phyloP scores from a whole-genome alignment of 257 asterid species.

The Solanum verrucosum region DNA sequence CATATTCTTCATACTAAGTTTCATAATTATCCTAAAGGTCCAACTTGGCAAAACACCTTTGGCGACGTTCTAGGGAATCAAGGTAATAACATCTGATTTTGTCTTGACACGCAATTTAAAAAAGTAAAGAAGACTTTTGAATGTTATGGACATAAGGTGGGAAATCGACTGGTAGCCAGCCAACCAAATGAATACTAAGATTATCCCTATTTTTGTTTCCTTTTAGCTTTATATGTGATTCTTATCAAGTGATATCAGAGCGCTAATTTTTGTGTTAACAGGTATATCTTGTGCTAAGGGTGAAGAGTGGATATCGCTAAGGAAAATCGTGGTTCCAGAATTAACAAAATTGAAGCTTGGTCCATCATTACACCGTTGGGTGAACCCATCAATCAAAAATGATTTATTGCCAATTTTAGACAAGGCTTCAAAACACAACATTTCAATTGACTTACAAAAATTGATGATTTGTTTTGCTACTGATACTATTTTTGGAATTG shows the following conservation, averaged over 20 bases:
- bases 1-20: neutral
- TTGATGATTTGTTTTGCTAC: neutral
- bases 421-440: neutral
- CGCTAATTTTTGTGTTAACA: neutral
- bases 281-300: neutral
- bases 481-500: conserved; percentile 4
- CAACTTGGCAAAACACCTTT: conserved; percentile 1
- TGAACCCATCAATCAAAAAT: neutral
- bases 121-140: too few species aligned
- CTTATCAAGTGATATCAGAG: neutral
- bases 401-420: neutral
- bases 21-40: conserved; percentile 3
- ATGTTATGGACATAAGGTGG: too few species aligned
- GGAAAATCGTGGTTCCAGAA: neutral
- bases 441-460: neutral
- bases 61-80: neutral
- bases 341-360: neutral
- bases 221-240: neutral
- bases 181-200: neutral
- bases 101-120: too few species aligned
- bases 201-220: too few species aligned
- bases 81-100: neutral
- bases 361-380: neutral
- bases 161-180: neutral
- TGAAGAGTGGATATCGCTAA: neutral